Conservation (phyloP, 345 rosid genomes). For the Angophora floribunda region DNA sequence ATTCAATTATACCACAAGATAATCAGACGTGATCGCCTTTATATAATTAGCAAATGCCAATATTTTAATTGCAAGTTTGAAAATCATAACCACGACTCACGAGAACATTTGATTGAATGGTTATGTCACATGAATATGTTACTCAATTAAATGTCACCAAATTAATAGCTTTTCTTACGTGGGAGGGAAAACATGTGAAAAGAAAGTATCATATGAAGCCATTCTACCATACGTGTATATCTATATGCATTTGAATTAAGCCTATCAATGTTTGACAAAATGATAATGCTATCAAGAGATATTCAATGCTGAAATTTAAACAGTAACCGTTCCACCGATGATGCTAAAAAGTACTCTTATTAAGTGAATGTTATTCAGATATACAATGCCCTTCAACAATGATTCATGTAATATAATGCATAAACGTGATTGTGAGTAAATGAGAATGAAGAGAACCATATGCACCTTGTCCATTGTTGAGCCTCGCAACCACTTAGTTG, state of each 20-base stretch:
- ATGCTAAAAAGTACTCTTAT: not conserved
- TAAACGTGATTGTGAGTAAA: not conserved
- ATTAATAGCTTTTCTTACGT: not conserved
- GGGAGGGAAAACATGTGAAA: not conserved
- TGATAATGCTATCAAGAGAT: not conserved
- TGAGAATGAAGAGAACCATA: too few relatives aligned
- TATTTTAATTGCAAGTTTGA: not conserved
- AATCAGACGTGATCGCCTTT: not conserved
- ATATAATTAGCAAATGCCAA: not conserved
- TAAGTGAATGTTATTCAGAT: not conserved
- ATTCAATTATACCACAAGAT: not conserved
- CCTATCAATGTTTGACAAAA: not conserved
- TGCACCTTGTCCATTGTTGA: too few relatives aligned
- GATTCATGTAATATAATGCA: not conserved
- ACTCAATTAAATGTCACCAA: not conserved
- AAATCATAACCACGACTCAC: not conserved
- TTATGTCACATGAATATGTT: not conserved
- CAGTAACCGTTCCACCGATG: not conserved
- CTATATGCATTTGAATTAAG: not conserved
- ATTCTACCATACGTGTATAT: not conserved
- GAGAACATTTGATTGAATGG: not conserved
- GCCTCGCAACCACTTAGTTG: too few relatives aligned
- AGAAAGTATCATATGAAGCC: not conserved
- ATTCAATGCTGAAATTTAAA: not conserved
- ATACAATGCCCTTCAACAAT: not conserved